Percentiles rank a stretch among this genome's conserved stretches.
Evolutionary conservation across 1,284 basidiomycete species (phyloP).

Genomic region (Microbotryum intermedium): DNA sequence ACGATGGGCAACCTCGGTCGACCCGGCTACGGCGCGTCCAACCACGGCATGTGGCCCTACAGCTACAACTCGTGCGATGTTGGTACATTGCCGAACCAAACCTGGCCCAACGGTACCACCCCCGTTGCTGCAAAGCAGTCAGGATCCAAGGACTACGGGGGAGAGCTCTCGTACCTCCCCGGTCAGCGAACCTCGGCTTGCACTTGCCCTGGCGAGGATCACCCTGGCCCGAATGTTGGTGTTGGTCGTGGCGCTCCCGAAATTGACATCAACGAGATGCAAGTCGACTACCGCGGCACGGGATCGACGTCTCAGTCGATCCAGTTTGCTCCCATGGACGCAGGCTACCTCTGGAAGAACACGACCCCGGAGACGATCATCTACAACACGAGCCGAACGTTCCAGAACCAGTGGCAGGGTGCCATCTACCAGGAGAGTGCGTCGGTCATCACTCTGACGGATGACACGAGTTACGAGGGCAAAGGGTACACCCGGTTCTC

Average conservation of each 20-base stretch:
- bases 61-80: constrained; percentile 66
- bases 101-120: constrained; percentile 36
- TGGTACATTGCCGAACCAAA: constrained; percentile 76
- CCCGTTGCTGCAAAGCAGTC: constrained; percentile 27
- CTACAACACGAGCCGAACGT: constrained; percentile 43
- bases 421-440: constrained; percentile 27
- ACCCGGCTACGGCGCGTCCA: constrained; percentile 69
- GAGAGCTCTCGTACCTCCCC: constrained; percentile 45
- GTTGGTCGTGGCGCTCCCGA: constrained; percentile 42
- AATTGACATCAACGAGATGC: constrained; percentile 49
- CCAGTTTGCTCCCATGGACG: constrained; percentile 49
- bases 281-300: constrained; percentile 37
- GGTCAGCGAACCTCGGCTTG: constrained; percentile 43
- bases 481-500: constrained; percentile 18
- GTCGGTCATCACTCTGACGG: constrained; percentile 27
- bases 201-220: constrained; percentile 41
- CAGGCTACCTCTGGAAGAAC: constrained; percentile 42
- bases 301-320: constrained; percentile 43
- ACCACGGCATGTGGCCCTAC: constrained; percentile 74
- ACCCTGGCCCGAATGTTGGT: constrained; percentile 41
- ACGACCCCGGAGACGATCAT: constrained; percentile 46
- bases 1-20: constrained; percentile 65
- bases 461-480: constrained; percentile 26
- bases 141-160: constrained; percentile 32
- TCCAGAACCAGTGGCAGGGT: constrained; percentile 40